Evolutionary conservation across 106 monocot species (phyloP).

Genomic region (Agapanthus africanus): DNA sequence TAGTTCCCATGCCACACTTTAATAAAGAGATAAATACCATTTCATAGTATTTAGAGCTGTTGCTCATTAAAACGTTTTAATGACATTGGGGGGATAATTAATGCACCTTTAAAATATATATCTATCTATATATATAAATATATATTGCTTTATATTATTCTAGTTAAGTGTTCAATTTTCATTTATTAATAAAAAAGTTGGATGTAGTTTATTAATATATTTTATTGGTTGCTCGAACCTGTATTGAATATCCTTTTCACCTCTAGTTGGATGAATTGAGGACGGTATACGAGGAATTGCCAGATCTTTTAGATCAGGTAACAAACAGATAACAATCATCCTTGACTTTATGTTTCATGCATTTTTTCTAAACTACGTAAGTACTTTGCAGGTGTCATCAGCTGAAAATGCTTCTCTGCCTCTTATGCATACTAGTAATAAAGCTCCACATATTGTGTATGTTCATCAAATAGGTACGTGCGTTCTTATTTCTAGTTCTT

Average conservation of each 20-base stretch:
- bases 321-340: not conserved
- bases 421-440: conserved; percentile 24
- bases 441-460: conserved; percentile 75
- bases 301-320: conserved; percentile 79
- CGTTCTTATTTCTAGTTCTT: conserved; percentile 4
- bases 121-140: too few relatives aligned
- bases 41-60: too few relatives aligned
- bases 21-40: too few relatives aligned
- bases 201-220: too few relatives aligned
- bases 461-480: conserved; percentile 84
- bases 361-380: not conserved
- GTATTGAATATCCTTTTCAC: not conserved
- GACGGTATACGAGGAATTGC: conserved; percentile 79
- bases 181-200: too few relatives aligned
- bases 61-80: too few relatives aligned
- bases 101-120: too few relatives aligned
- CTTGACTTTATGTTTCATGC: not conserved
- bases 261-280: conserved; percentile 88
- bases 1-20: too few relatives aligned
- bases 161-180: too few relatives aligned
- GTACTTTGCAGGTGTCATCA: conserved; percentile 55
- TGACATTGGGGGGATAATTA: too few relatives aligned
- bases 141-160: too few relatives aligned
- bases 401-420: conserved; percentile 62
- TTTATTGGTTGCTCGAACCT: not conserved